These are phyloP conservation scores for Exophiala phaeomuriformis DNA, from an alignment of 2,329 filamentous ascomycete species.

Conservation along the genomic window DNA sequence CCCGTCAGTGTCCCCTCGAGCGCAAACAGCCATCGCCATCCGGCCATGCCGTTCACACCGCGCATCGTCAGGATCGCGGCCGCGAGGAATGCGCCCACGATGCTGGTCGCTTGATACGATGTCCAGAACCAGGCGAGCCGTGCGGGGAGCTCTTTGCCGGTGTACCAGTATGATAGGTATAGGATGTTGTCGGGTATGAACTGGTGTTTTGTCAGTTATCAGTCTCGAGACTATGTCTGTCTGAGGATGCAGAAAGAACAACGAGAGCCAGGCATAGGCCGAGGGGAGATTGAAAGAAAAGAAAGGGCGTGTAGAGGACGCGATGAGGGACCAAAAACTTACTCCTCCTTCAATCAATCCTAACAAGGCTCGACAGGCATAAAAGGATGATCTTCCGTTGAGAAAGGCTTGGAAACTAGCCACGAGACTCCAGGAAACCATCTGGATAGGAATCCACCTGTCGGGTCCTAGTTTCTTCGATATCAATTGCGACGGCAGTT, in stretches of 20 bases:
- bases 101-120: constrained; percentile 35
- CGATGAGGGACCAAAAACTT: neutral
- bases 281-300: too few species aligned
- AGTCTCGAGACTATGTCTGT: too few species aligned
- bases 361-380: constrained; percentile 38
- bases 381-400: constrained; percentile 37
- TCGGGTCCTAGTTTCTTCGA: constrained; percentile 49
- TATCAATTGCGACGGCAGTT: constrained; percentile 52
- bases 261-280: too few species aligned
- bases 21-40: constrained; percentile 35
- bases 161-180: constrained; percentile 67
- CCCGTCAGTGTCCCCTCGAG: constrained; percentile 41
- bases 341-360: constrained; percentile 42
- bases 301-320: too few species aligned
- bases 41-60: constrained; percentile 32
- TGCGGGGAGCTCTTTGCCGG: constrained; percentile 34
- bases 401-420: constrained; percentile 40
- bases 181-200: constrained; percentile 37
- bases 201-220: neutral
- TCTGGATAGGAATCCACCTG: constrained; percentile 50
- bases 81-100: constrained; percentile 40
- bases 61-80: constrained; percentile 37
- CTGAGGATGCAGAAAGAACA: too few species aligned
- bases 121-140: constrained; percentile 60
- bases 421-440: constrained; percentile 35